A percentile compares a stretch with the other conserved stretches of the same genome.
These are phyloP conservation scores for Populus hybrid DNA, from an alignment of 441 rosid species.

Conservation along the genomic window DNA sequence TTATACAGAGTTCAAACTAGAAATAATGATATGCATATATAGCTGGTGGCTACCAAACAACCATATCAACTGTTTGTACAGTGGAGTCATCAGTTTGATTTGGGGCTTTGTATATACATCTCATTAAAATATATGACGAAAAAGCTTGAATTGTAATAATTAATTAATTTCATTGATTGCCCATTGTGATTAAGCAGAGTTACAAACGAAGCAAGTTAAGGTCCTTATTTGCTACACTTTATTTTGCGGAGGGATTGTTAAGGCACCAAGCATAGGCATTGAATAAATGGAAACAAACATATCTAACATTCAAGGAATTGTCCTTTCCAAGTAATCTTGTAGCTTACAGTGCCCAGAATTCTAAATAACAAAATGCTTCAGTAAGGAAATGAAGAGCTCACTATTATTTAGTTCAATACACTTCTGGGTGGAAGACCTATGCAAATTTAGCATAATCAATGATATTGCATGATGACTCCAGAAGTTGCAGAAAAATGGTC, in stretches of 20 bases:
- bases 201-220: not conserved
- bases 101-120: not conserved
- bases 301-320: not conserved
- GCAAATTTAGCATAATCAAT: not conserved
- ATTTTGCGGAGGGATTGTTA: not conserved
- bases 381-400: not conserved
- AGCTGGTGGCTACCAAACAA: not conserved
- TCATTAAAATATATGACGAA: not conserved
- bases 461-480: not conserved
- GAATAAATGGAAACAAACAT: not conserved
- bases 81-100: not conserved
- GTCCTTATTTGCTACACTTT: not conserved
- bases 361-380: not conserved
- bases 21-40: not conserved
- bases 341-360: not conserved
- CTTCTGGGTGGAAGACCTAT: not conserved
- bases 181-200: not conserved
- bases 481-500: not conserved
- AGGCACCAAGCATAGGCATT: not conserved
- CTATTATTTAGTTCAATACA: not conserved
- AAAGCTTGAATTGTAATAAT: not conserved
- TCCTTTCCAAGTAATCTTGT: not conserved
- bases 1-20: slow-evolving; percentile 5
- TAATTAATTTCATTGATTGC: not conserved
- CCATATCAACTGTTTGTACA: not conserved